Conservation (phyloP, 345 rosid genomes). For the Salix brachista region DNA sequence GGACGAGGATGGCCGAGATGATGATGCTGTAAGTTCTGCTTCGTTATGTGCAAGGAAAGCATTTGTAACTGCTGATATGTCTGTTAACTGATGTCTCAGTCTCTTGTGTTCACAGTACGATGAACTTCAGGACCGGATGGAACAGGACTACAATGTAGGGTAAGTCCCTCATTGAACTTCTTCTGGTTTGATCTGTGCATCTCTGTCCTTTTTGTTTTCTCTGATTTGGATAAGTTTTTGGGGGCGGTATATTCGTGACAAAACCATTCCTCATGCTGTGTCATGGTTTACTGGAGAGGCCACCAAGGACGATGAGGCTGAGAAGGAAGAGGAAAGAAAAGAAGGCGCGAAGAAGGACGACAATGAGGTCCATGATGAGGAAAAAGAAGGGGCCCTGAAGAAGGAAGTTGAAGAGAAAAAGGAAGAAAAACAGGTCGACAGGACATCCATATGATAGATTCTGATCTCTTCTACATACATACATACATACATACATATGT, state of each 20-base stretch:
- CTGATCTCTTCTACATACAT: no score
- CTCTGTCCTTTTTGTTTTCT: background rate
- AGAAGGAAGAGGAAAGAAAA: background rate
- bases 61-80: background rate
- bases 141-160: slow-evolving; percentile 20
- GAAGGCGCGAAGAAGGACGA: slow-evolving; percentile 3
- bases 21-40: slow-evolving; percentile 17
- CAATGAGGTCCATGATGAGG: slow-evolving; percentile 5
- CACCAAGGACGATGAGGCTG: slow-evolving; percentile 7
- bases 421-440: background rate
- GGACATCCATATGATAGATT: no score
- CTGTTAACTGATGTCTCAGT: background rate
- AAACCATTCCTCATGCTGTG: slow-evolving; percentile 23
- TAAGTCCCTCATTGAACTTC: background rate
- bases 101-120: slow-evolving; percentile 5
- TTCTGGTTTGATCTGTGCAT: background rate
- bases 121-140: slow-evolving; percentile 17
- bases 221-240: background rate
- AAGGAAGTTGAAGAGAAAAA: background rate
- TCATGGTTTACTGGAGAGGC: slow-evolving; percentile 29
- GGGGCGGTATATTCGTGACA: slow-evolving; percentile 15
- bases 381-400: background rate
- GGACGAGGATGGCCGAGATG: slow-evolving; percentile 19
- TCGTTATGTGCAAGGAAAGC: background rate
- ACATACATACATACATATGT: no score